A percentile compares a stretch with the other conserved stretches of the same genome.
Conservation (phyloP, 2,329 filamentous ascomycete species). For the Karstenula rhodostoma region DNA sequence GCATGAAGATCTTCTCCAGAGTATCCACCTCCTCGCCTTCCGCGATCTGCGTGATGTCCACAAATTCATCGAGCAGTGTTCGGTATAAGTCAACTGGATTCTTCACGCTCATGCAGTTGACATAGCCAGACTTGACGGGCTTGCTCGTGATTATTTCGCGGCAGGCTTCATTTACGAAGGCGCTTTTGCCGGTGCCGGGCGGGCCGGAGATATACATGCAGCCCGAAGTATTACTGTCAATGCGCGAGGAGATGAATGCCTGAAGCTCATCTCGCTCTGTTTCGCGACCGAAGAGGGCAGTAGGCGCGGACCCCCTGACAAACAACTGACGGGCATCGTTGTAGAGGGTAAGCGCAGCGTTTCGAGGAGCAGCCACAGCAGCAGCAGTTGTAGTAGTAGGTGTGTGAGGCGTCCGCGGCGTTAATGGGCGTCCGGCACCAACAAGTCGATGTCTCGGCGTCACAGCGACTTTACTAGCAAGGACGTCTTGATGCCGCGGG, state of each 20-base stretch:
- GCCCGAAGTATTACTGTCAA: conserved; percentile 69
- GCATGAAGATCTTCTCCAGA: conserved; percentile 75
- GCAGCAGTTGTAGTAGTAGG: conserved; percentile 65
- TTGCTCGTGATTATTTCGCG: conserved; percentile 62
- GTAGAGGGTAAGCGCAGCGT: conserved; percentile 77
- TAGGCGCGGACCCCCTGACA: conserved; percentile 77
- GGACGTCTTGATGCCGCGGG: conserved; percentile 79
- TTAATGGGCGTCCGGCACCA: conserved; percentile 76
- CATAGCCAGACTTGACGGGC: conserved; percentile 73
- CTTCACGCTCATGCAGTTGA: conserved; percentile 98
- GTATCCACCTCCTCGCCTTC: conserved; percentile 73
- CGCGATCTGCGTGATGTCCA: conserved; percentile 64
- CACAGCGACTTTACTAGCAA: conserved; percentile 71
- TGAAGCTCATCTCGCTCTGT: conserved; percentile 70
- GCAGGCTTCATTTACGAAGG: conserved; percentile 84
- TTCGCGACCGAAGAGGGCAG: conserved; percentile 80
- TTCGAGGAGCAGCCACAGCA: conserved; percentile 61
- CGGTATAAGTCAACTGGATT: conserved; percentile 84
- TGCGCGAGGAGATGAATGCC: conserved; percentile 72
- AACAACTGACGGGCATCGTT: conserved; percentile 89
- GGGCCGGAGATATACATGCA: conserved; percentile 96
- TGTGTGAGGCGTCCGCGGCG: conserved; percentile 80
- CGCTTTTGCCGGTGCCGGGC: conserved; percentile 95
- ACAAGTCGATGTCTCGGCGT: conserved; percentile 88
- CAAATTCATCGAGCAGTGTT: conserved; percentile 76